A percentile compares a stretch with the other conserved stretches of the same genome.
These are phyloP conservation scores for Gynandropsis gynandra DNA, from an alignment of 345 rosid genomes.

Conservation along the genomic window DNA sequence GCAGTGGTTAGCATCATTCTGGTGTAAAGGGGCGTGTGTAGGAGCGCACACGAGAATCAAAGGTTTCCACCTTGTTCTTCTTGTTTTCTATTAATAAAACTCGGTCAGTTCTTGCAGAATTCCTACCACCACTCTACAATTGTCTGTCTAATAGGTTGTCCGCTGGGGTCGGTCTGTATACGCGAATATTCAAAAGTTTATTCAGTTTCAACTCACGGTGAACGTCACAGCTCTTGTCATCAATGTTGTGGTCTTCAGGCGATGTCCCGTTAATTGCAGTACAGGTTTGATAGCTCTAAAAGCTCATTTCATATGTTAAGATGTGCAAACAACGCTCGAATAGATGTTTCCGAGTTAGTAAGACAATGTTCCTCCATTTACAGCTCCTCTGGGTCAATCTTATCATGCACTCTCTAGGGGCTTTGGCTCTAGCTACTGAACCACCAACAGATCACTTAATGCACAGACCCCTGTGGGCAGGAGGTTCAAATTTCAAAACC, in stretches of 20 bases:
- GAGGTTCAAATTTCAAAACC: conserved; percentile 50
- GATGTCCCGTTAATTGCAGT: conserved; percentile 96
- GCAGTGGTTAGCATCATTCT: no score
- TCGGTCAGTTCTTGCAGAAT: no score
- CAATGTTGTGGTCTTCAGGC: conserved; percentile 88
- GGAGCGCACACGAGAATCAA: no score
- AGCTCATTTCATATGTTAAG: not conserved
- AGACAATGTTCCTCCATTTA: conserved; percentile 12
- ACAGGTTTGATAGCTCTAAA: conserved; percentile 68
- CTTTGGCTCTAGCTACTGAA: conserved; percentile 95
- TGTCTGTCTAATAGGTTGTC: conserved; percentile 54
- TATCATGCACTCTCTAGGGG: conserved; percentile 98
- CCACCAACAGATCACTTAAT: conserved; percentile 92
- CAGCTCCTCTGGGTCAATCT: conserved; percentile 99
- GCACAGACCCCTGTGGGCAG: conserved; percentile 91
- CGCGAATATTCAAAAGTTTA: conserved; percentile 96
- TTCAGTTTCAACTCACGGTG: conserved; percentile 98
- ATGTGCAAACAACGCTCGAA: conserved; percentile 3
- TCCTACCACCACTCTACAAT: no score
- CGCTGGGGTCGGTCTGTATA: conserved; percentile 99
- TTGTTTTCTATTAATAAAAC: no score
- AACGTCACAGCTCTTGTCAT: conserved; percentile 91
- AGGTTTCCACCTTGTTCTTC: no score
- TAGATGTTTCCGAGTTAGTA: conserved; percentile 1
- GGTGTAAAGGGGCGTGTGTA: no score